Conservation (phyloP, 345 rosid genomes). For the Moricandia moricandioides region DNA sequence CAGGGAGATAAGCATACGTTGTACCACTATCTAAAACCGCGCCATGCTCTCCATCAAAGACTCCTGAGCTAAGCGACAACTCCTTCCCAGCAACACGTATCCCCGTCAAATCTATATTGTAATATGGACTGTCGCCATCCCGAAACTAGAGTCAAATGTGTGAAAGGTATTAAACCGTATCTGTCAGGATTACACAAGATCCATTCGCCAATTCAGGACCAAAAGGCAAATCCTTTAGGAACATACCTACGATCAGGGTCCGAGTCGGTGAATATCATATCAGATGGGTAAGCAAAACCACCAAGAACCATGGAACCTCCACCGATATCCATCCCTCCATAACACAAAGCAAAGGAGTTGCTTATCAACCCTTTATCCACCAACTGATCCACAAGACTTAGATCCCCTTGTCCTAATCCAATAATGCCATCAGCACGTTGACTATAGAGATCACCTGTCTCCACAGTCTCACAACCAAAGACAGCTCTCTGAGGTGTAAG, state of each 20-base stretch:
- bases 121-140: slow-evolving; percentile 99
- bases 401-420: slow-evolving; percentile 91
- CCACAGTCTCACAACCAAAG: slow-evolving; percentile 84
- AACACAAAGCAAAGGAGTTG: slow-evolving; percentile 89
- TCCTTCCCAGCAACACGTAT: slow-evolving; percentile 86
- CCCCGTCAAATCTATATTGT: slow-evolving; percentile 93
- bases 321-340: slow-evolving; percentile 92
- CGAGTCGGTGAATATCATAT: slow-evolving; percentile 65
- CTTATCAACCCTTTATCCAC: slow-evolving; percentile 73
- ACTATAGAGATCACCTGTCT: slow-evolving; percentile 88
- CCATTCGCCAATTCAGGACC: slow-evolving; percentile 32
- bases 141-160: slow-evolving; percentile 96
- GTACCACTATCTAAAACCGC: slow-evolving; percentile 89
- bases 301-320: slow-evolving; percentile 98
- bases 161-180: slow-evolving; percentile 58
- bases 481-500: slow-evolving; percentile 74
- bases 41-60: slow-evolving; percentile 76
- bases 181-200: slow-evolving; percentile 5
- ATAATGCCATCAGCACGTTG: slow-evolving; percentile 96
- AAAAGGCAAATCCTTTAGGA: slow-evolving; percentile 21
- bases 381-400: slow-evolving; percentile 87
- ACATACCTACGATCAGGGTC: slow-evolving; percentile 77
- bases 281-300: slow-evolving; percentile 59
- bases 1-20: slow-evolving; percentile 88
- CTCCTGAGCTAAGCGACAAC: slow-evolving; percentile 51